These are phyloP conservation scores for Paspalum vaginatum DNA, from an alignment of 176 grass and related monocot species.

Conservation along the genomic window DNA sequence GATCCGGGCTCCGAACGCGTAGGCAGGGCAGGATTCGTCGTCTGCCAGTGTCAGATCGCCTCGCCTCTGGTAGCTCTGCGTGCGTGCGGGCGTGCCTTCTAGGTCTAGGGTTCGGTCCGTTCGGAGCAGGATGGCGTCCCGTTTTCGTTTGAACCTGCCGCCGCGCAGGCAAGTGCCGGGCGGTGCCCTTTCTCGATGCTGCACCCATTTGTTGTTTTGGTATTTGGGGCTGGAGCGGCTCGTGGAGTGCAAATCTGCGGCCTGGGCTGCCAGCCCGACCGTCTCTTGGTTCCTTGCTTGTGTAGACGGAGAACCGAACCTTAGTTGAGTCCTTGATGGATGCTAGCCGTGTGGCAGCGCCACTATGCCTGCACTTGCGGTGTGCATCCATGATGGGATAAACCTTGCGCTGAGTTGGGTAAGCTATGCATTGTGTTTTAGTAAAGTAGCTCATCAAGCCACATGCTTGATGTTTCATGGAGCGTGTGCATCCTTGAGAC, in stretches of 20 bases:
- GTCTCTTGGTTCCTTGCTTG: background rate
- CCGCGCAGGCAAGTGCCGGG: too few species aligned
- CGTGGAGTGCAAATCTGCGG: background rate
- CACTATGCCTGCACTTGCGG: background rate
- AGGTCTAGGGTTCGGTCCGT: background rate
- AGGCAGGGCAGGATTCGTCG: background rate
- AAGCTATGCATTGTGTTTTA: background rate
- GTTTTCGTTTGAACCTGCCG: background rate
- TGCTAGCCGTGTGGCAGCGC: background rate
- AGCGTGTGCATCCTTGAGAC: background rate
- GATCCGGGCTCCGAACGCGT: background rate
- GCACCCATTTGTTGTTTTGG: background rate
- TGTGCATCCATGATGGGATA: background rate
- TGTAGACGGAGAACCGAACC: background rate
- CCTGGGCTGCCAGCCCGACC: too few species aligned
- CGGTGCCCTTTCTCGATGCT: background rate
- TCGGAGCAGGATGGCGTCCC: background rate
- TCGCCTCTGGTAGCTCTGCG: background rate
- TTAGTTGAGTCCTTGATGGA: background rate
- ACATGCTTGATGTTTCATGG: background rate
- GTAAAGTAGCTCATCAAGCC: background rate
- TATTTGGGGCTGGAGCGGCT: background rate
- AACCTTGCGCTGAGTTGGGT: background rate
- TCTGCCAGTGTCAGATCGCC: background rate
- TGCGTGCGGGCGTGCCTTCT: too few species aligned